Evolutionary conservation across 257 asterid species (phyloP), one percentile per base, ranked within the genome.

Genomic region (Plectranthus barbatus): DNA sequence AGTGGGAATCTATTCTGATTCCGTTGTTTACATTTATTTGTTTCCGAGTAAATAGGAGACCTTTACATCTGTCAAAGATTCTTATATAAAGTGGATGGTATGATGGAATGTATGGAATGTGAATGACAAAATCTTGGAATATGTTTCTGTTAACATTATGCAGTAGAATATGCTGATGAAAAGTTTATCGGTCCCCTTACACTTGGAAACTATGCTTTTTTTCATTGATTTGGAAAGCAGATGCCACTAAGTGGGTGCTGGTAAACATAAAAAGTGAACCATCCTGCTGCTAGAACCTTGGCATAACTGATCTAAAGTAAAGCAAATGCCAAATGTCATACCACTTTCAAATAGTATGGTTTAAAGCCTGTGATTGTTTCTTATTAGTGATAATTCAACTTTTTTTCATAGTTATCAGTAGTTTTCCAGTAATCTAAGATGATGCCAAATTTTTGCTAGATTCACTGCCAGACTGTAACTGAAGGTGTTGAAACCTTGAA

Each of bases 381-480:
- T 6, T 36, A 31, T 33, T 15, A 40, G 55, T 47, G 33, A 39
- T 49, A 39, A 46, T 46, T 60, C 0, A 40, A 13, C 60, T 47
- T 34, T 58, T 64, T 24, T 26, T 23, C 52, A 6, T 8, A 24
- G 26, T 21, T 60, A 19, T 21, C 36, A 19, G 15, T 52, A 39
- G 44, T 41, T 7, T 10, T 52, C 39, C 14, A 10, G 45, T 62
- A 53, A 69, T 44, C 51, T 65, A 12, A 34, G 31, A 50, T 42
- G 17, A 26, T 8, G 4, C 39, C 55, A 55, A 74, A 11, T 42
- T 37, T 59, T 11, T 70, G 64, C 20, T 62, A 92, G 99, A 73
- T 90, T 66, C 74, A 70, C 57, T 93, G 99, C 72, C 76, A 81
- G 67, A 85, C 97, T 5, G 83, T 84, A 14, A 85, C 96, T 5